Conservation (phyloP, 805 yeast species). For the Komagataella pseudopastoris region DNA sequence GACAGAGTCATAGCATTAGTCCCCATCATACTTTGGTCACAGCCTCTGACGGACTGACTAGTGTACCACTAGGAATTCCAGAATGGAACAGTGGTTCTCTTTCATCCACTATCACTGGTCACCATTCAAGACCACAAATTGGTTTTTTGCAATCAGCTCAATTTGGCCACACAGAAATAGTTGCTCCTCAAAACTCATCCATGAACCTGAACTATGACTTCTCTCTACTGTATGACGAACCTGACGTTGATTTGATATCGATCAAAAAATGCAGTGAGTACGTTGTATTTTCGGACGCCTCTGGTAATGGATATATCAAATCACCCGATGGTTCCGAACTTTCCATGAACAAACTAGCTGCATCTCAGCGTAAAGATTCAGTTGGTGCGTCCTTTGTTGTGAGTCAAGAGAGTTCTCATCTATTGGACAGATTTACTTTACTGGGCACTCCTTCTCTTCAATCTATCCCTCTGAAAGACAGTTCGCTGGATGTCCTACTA, state of each 20-base stretch:
- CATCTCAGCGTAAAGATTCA: not conserved
- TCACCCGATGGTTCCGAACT: not conserved
- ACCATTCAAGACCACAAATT: not conserved
- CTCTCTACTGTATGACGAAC: not conserved
- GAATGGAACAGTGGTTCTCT: not conserved
- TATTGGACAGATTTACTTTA: conserved; percentile 16
- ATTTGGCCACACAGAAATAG: not conserved
- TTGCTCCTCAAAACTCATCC: not conserved
- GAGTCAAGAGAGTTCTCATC: conserved; percentile 7
- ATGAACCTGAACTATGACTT: not conserved
- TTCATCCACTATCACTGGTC: not conserved
- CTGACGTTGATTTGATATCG: not conserved
- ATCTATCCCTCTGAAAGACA: conserved; percentile 13
- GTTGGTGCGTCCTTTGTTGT: conserved; percentile 4
- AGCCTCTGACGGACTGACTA: not conserved
- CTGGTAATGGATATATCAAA: not conserved
- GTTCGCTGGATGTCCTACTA: conserved; percentile 14
- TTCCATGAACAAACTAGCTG: not conserved
- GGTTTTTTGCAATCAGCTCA: not conserved
- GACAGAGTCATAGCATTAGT: not conserved
- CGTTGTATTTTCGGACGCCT: not conserved
- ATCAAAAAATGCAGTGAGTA: not conserved
- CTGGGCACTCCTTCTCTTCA: conserved; percentile 14
- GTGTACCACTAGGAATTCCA: not conserved
- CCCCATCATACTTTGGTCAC: not conserved